Evolutionary conservation across 345 rosid species (phyloP).

Genomic region (Populus ilicifolia): DNA sequence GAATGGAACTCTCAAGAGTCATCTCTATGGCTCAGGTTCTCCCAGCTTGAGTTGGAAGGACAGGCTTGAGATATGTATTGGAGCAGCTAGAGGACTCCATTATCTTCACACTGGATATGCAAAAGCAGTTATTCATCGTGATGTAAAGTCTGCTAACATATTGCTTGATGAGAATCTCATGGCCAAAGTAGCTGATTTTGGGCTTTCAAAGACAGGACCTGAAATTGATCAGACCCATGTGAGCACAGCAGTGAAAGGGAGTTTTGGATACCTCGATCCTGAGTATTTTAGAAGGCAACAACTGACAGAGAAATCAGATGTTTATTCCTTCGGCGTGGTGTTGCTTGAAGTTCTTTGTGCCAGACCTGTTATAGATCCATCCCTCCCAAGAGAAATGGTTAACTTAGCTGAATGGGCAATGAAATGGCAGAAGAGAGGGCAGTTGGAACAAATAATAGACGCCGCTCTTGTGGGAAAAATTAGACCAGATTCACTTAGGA

Average conservation of each 20-base stretch:
- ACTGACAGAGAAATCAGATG: slow-evolving; percentile 82
- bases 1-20: slow-evolving; percentile 34
- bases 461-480: slow-evolving; percentile 54
- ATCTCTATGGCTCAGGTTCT: slow-evolving; percentile 25
- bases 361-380: slow-evolving; percentile 82
- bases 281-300: slow-evolving; percentile 91
- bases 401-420: slow-evolving; percentile 94
- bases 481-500: slow-evolving; percentile 65
- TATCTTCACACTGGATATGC: slow-evolving; percentile 30
- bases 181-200: slow-evolving; percentile 47
- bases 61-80: slow-evolving; percentile 33
- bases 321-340: slow-evolving; percentile 91
- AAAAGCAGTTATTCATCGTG: slow-evolving; percentile 30
- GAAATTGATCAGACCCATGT: slow-evolving; percentile 96
- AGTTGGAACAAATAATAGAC: slow-evolving; percentile 76
- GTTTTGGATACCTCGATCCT: slow-evolving; percentile 88
- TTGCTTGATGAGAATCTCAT: slow-evolving; percentile 26
- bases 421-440: slow-evolving; percentile 84
- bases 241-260: slow-evolving; percentile 94
- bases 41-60: slow-evolving; percentile 28
- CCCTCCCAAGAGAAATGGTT: slow-evolving; percentile 86
- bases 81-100: slow-evolving; percentile 28
- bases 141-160: slow-evolving; percentile 32
- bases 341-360: slow-evolving; percentile 92
- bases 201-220: slow-evolving; percentile 85